Evolutionary conservation across 2,329 filamentous ascomycete genomes (phyloP), one percentile per base, ranked within the genome.

Genomic region (Venturiaceae sp.): DNA sequence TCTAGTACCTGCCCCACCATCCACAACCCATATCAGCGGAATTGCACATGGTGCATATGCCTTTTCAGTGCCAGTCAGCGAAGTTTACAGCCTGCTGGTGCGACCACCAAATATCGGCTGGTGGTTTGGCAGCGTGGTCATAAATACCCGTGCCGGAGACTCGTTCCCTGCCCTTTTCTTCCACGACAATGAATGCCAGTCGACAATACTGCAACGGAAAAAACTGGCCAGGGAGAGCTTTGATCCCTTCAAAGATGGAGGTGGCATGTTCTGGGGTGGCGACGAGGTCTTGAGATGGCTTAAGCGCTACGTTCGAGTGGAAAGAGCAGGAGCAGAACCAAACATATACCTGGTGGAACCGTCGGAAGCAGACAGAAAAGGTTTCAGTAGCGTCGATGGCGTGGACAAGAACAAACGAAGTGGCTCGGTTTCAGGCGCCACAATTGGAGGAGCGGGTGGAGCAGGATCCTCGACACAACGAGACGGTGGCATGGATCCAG

Each of bases 111-210:
- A 90, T 69, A 75, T 96, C 7, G 95, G 94, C 16, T 99, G 94
- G 95, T 99, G 94, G 94, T 96, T 95, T 70, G 94, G 94, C 34
- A 96, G 91, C 62, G 75, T 99, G 30, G 87, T 99, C 59, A 90
- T 99, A 75, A 99, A 99, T 70, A 90, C 89, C 1, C 80, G 88
- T 13, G 85, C 87, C 0, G 95, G 95, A 3, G 92, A 97, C 69
- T 94, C 89, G 69, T 96, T 97, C 64, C 94, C 94, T 0, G 91
- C 94, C 0, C 77, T 99, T 1, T 99, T 99, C 75, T 99, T 99
- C 74, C 94, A 99, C 70, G 94, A 99, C 68, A 91, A 85, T 62
- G 94, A 99, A 75, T 99, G 94, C 67, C 88, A 96, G 73, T 95
- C 88, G 57, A 99, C 94, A 0, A 95, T 97, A 23, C 74, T 95